Percentiles rank a stretch among this genome's conserved stretches.
Conservation (phyloP, 768 basidiomycete genomes). For the Russula olivacea region DNA sequence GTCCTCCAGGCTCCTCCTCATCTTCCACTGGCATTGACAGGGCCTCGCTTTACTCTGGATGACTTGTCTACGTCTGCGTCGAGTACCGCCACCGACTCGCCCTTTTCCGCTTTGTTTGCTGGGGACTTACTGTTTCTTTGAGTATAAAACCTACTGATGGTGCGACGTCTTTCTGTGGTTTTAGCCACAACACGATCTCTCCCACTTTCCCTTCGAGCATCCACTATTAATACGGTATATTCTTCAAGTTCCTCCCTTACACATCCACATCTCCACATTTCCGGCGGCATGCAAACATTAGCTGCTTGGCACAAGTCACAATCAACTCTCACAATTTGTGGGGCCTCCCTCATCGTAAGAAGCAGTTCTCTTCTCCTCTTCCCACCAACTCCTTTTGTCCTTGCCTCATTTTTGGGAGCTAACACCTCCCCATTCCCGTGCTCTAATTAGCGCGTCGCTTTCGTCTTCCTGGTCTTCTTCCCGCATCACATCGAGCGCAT, state of each 20-base stretch:
- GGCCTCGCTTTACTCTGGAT: not conserved
- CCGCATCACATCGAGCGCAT: not conserved
- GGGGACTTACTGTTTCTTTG: not conserved
- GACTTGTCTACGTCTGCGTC: not conserved
- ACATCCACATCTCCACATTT: not conserved
- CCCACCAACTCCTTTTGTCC: too few species aligned
- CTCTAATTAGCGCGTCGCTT: not conserved
- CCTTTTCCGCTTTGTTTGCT: not conserved
- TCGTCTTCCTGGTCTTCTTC: not conserved
- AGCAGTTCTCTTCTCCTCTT: not conserved
- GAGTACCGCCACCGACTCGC: not conserved
- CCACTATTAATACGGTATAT: not conserved
- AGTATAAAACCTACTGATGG: not conserved
- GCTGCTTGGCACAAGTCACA: not conserved
- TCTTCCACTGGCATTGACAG: not conserved
- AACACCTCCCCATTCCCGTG: not conserved
- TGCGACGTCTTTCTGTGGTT: not conserved
- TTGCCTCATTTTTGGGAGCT: not conserved
- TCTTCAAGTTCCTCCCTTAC: not conserved
- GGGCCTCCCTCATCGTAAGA: slow-evolving; percentile 7
- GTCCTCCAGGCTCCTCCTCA: too few species aligned
- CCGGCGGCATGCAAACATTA: not conserved
- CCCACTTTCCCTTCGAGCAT: not conserved
- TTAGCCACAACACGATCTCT: not conserved
- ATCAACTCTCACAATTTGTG: not conserved